Base-by-base conservation (phyloP, 148 eudicot genomes). In the Suaeda aralocaspica region DNA sequence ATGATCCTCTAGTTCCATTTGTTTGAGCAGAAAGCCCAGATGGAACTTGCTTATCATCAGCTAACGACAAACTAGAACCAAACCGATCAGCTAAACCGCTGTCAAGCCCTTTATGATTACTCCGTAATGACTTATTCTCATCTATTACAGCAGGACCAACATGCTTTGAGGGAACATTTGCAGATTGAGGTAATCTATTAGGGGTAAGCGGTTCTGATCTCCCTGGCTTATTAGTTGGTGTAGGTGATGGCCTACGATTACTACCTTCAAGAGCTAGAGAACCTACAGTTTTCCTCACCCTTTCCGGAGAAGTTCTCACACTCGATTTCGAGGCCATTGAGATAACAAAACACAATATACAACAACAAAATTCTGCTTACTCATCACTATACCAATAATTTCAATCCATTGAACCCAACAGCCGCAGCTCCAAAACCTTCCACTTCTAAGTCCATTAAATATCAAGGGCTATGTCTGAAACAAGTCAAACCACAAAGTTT, bases 311-410 rank as follows among this genome's bases (percentile, higher is more conserved):
- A 52, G 76, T 61, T 71, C 74, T 80, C 61, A 48, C 65, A 74
- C 72, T 65, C 52, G 86, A 76, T 50, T 83, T 85, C 13, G 89
- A 78, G 80, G 92, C 91, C 92, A 84, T 84, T 73, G 66, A 62
- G 57, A 64, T 26, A 66, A 31, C 70, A 22, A 39, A 41, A 70
- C 76, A 39, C 66, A 53, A 74, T 44, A 33, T 59, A 42, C 22
- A 31, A 31, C 36, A 9, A 44, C 22, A 22, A 62, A 77, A 76
- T 41, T 18, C 24, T 39, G 64, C 70, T 82, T 70, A 71, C 77
- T 64, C 86, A 72, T 80, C n/a, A 77, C 74, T 70, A 67, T 44
- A 52, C 60, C 70, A 0, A 71, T 57, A 76, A 39, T 59, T 25
- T 78, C 66, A 67, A 25, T 19, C 67, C 55, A 39, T 48, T 50